Base-by-base conservation (phyloP, 2,329 filamentous ascomycete species). In the Elsinoe arachidis region DNA sequence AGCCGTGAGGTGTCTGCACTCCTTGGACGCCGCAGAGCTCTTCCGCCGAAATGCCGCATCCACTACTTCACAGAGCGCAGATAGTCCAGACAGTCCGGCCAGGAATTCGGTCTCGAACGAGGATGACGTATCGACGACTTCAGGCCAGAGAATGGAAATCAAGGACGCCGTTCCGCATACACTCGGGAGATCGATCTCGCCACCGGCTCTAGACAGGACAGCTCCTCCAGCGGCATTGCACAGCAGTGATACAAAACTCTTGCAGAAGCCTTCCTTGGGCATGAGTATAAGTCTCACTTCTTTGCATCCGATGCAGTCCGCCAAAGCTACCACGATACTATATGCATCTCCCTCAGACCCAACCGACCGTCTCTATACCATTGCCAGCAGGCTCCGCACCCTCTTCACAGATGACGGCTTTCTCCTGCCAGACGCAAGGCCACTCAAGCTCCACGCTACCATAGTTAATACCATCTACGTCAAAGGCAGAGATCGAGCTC, bases 391-490 rank as follows among this genome's bases (percentile, higher is more conserved):
- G n/a, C 66, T 90, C 12, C 74, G 78, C 60, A 65, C 71, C 0
- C 61, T 64, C 1, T 90, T 91, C 63, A 72, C 72, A 15, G 73
- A 80, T 1, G 73, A 74, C 0, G 82, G 77, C 1, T 69, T 87
- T 9, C 73, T 90, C 66, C 67, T 76, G 0, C 72, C 75, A 1
- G 84, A 88, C 23, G 72, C 74, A 11, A 74, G 88, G 56, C 80
- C 82, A 5, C 69, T 96, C 61, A 78, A 88, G 17, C 72, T 96
- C 54, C 92, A 96, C 68, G 90, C 88, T 15, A 96, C 92, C 0
- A 74, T 96, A 3, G 73, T 93, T 53, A 96, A 96, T 69, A 95
- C 90, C 0, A 81, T 90, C 12, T 95, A 96, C 68, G 83, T 83
- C 43, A 81, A 78, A 66, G 70, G 70, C 3, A 67, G 63, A 53